These are phyloP conservation scores for Russula virescens DNA, from an alignment of 768 basidiomycete genomes.

Conservation along the genomic window DNA sequence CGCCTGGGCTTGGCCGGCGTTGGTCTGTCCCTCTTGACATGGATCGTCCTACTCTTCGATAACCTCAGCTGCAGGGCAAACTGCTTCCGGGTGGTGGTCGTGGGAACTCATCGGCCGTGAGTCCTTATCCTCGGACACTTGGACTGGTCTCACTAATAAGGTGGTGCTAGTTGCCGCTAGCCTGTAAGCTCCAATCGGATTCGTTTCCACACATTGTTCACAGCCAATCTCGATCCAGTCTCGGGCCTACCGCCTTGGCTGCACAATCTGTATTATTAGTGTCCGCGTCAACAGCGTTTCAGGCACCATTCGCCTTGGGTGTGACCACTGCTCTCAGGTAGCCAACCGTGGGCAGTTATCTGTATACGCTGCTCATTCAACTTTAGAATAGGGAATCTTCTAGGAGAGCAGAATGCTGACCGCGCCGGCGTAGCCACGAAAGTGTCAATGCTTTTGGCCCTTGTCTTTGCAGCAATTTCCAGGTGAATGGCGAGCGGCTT, in stretches of 20 bases:
- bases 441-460: conserved; percentile 58
- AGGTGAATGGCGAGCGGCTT: conserved; percentile 39
- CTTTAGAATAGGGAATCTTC: conserved; percentile 75
- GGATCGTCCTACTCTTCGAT: background rate
- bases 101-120: conserved; percentile 77
- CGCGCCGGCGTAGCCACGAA: conserved; percentile 67
- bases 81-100: conserved; percentile 93
- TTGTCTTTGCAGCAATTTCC: conserved; percentile 58
- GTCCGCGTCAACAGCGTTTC: conserved; percentile 70
- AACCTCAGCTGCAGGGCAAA: conserved; percentile 45
- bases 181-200: conserved; percentile 32
- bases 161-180: conserved; percentile 44
- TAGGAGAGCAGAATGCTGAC: conserved; percentile 71
- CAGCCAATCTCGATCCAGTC: conserved; percentile 36
- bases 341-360: conserved; percentile 17
- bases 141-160: background rate
- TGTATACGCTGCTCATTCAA: conserved; percentile 1
- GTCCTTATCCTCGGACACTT: conserved; percentile 21
- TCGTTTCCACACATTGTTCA: conserved; percentile 18
- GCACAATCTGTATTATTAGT: conserved; percentile 82
- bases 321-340: conserved; percentile 84
- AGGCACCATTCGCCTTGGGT: conserved; percentile 77
- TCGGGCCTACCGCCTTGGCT: conserved; percentile 78
- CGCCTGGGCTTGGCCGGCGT: conserved; percentile 80
- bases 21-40: conserved; percentile 35